Percentiles rank a stretch among this genome's conserved stretches.
These are phyloP conservation scores for Sordariomycetes sp. DNA, from an alignment of 2,329 filamentous ascomycete genomes.

Conservation along the genomic window DNA sequence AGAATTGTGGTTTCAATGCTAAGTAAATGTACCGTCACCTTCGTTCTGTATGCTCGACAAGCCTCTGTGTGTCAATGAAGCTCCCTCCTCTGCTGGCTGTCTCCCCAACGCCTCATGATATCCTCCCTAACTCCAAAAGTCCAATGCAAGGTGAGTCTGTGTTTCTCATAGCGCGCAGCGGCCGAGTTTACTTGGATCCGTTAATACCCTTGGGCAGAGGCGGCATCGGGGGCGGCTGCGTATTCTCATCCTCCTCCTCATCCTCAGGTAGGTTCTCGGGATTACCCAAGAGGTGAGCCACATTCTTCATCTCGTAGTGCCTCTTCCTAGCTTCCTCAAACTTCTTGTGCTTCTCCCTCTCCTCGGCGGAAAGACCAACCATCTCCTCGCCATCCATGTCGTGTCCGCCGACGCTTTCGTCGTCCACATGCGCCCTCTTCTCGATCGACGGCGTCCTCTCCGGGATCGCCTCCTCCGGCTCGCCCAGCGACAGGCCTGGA, in stretches of 20 bases:
- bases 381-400: slow-evolving; percentile 26
- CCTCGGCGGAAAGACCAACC: slow-evolving; percentile 55
- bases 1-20: too few relatives aligned
- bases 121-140: too few relatives aligned
- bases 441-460: slow-evolving; percentile 26
- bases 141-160: too few relatives aligned
- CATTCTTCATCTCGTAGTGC: slow-evolving; percentile 98
- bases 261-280: slow-evolving; percentile 57
- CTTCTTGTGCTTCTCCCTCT: slow-evolving; percentile 80
- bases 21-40: too few relatives aligned
- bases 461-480: slow-evolving; percentile 69
- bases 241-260: slow-evolving; percentile 45
- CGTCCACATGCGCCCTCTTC: slow-evolving; percentile 77
- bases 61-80: too few relatives aligned
- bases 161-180: too few relatives aligned
- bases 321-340: slow-evolving; percentile 91
- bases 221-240: slow-evolving; percentile 29
- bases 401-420: slow-evolving; percentile 49
- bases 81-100: too few relatives aligned
- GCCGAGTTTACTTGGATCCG: slow-evolving; percentile 21
- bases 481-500: slow-evolving; percentile 82
- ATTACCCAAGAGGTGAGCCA: slow-evolving; percentile 77
- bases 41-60: too few relatives aligned
- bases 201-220: slow-evolving; percentile 35
- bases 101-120: too few relatives aligned